Evolutionary conservation across 2,329 filamentous ascomycete genomes (phyloP).

Genomic region (Elsinoe australis): DNA sequence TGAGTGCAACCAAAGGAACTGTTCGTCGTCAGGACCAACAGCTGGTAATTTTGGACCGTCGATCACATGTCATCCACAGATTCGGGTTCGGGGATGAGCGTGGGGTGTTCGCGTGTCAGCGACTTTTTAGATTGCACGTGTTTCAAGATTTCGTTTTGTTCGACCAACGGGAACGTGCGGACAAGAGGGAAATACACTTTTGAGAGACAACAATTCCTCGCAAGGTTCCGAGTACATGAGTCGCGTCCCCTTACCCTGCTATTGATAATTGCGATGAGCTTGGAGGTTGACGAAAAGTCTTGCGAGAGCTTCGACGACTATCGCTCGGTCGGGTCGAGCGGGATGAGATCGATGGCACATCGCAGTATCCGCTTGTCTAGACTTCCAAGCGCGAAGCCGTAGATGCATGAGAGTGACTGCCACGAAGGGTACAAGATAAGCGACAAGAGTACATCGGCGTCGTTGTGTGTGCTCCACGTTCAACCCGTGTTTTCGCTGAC

Average conservation of each 20-base stretch:
- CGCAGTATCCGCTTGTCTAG: no score
- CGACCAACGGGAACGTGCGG: conserved; percentile 1
- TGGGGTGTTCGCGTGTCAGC: conserved; percentile 1
- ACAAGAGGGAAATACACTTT: neutral
- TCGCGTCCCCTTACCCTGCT: conserved; percentile 14
- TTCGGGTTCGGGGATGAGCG: neutral
- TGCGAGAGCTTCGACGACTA: no score
- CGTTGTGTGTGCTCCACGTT: neutral
- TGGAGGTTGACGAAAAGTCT: no score
- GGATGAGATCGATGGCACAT: neutral
- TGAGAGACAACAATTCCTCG: neutral
- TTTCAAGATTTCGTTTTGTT: conserved; percentile 13
- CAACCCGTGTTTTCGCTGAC: no score
- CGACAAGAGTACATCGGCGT: no score
- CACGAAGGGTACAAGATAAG: no score
- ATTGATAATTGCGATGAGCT: neutral
- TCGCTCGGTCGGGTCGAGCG: no score
- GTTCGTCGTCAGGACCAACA: neutral
- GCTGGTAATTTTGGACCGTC: neutral
- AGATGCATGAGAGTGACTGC: no score
- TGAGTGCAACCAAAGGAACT: no score
- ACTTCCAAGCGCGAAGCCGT: no score
- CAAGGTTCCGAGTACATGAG: neutral
- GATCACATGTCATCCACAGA: conserved; percentile 4
- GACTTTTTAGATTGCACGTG: conserved; percentile 4